phyloP scores from a whole-genome alignment of 306 rosid genomes.

The Elaeagnus macrophylla region DNA sequence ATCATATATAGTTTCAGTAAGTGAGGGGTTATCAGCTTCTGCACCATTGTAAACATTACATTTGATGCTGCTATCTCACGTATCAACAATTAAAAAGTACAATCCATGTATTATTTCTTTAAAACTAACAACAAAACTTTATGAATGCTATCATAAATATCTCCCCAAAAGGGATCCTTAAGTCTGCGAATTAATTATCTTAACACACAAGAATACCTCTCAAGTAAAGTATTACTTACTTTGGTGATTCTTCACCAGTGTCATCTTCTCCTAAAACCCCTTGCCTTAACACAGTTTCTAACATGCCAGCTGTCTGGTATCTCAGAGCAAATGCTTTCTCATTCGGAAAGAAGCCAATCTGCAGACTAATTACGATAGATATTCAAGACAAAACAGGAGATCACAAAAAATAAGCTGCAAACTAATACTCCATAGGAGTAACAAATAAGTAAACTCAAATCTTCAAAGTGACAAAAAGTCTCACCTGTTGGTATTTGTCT shows the following conservation, averaged over 20 bases:
- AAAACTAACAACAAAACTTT: background rate
- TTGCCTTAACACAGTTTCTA: slow-evolving; percentile 73
- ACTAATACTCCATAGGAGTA: background rate
- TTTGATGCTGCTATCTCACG: too few species aligned
- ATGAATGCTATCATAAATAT: background rate
- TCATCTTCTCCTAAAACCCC: slow-evolving; percentile 97
- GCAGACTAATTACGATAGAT: slow-evolving; percentile 70
- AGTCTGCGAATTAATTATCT: slow-evolving; percentile 1
- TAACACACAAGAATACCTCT: slow-evolving; percentile 4
- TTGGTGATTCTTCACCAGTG: slow-evolving; percentile 88
- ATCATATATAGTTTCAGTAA: too few species aligned
- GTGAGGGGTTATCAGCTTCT: too few species aligned
- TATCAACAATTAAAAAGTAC: too few species aligned
- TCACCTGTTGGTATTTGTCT: slow-evolving; percentile 96
- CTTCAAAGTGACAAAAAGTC: slow-evolving; percentile 18
- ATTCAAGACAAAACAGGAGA: slow-evolving; percentile 48
- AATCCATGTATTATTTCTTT: background rate
- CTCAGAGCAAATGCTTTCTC: slow-evolving; percentile 84
- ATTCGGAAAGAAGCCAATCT: slow-evolving; percentile 83
- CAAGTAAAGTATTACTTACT: slow-evolving; percentile 33
- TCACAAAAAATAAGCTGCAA: slow-evolving; percentile 14
- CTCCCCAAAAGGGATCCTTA: slow-evolving; percentile 9
- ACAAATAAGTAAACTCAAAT: slow-evolving; percentile 3
- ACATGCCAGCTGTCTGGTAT: slow-evolving; percentile 96
- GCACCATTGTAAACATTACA: too few species aligned